phyloP scores from a whole-genome alignment of 2,329 filamentous ascomycete genomes.

The Penicillium sp. region DNA sequence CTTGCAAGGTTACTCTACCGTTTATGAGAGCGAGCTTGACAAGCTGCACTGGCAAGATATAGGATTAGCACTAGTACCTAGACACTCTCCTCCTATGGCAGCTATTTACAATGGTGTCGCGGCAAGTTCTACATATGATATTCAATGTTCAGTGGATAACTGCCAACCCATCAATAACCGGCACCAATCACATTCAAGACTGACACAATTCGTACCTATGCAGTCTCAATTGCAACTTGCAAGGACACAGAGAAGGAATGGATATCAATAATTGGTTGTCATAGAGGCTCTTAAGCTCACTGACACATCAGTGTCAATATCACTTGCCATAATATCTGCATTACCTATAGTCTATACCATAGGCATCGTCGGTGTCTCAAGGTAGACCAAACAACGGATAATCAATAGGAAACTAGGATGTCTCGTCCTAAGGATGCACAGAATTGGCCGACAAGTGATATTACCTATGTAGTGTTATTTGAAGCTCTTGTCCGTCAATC shows the following conservation, averaged over 20 bases:
- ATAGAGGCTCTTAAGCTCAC: not conserved
- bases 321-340: too few relatives aligned
- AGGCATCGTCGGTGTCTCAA: not conserved
- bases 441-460: not conserved
- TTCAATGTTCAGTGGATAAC: not conserved
- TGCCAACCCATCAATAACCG: not conserved
- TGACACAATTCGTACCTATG: not conserved
- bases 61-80: not conserved
- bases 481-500: too few relatives aligned
- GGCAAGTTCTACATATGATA: not conserved
- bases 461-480: not conserved
- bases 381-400: not conserved
- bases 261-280: not conserved
- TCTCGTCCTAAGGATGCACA: not conserved
- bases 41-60: not conserved
- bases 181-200: not conserved
- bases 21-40: too few relatives aligned
- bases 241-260: not conserved
- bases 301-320: not conserved
- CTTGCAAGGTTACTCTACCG: not conserved
- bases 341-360: not conserved
- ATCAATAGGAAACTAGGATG: not conserved
- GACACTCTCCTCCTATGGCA: not conserved
- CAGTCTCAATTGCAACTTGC: not conserved
- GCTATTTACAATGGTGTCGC: too few relatives aligned